These are phyloP conservation scores for Paraconiothyrium sp. DNA, from an alignment of 2,329 filamentous ascomycete genomes.

Conservation along the genomic window DNA sequence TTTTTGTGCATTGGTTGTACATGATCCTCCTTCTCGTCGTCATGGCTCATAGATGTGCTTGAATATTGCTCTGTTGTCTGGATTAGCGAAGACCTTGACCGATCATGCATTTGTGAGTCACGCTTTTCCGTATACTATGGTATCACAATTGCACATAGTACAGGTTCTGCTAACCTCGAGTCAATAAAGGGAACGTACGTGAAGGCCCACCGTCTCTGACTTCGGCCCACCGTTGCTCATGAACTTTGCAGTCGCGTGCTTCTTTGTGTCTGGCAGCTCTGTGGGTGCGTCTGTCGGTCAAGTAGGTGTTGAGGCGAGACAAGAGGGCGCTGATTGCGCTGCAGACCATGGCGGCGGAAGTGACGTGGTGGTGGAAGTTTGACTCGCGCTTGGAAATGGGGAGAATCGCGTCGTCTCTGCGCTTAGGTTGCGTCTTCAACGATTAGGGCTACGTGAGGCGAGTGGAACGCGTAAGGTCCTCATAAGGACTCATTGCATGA, in stretches of 20 bases:
- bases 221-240: not conserved
- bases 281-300: not conserved
- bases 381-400: too few species aligned
- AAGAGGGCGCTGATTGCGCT: not conserved
- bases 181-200: not conserved
- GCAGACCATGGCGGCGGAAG: not conserved
- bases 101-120: not conserved
- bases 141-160: not conserved
- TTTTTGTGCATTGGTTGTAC: not conserved
- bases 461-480: not conserved
- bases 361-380: not conserved
- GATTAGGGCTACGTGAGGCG: not conserved
- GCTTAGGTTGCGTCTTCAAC: not conserved
- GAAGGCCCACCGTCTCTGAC: not conserved
- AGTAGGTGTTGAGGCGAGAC: not conserved
- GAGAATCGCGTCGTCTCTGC: not conserved
- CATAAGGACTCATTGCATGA: not conserved
- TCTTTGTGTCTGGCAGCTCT: not conserved
- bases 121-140: not conserved
- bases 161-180: not conserved
- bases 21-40: not conserved
- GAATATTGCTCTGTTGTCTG: not conserved
- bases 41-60: not conserved
- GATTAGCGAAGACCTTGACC: not conserved
- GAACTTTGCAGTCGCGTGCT: slow-evolving; percentile 1